A percentile compares a stretch with the other conserved stretches of the same genome.
phyloP scores from a whole-genome alignment of 352 stramenopile genomes.

The Albugo laibachii region DNA sequence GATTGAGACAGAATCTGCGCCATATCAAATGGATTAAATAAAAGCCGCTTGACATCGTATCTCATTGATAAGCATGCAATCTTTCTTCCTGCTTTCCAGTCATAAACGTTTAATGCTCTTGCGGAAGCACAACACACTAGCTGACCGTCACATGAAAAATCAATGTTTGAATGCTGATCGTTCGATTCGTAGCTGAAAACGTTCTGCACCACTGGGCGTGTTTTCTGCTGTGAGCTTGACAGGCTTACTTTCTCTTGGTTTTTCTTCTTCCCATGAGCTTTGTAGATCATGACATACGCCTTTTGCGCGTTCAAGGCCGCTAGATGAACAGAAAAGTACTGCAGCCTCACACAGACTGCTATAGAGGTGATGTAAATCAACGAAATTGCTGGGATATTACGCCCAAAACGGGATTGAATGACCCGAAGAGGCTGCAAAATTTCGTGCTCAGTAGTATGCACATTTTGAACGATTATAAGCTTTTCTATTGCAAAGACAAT shows the following conservation, averaged over 20 bases:
- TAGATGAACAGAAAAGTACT: slow-evolving; percentile 31
- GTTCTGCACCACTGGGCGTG: neutral
- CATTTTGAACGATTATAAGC: slow-evolving; percentile 43
- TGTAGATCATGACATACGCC: neutral
- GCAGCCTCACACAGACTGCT: slow-evolving; percentile 31
- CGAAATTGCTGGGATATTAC: neutral
- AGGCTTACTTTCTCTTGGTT: neutral
- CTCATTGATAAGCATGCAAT: slow-evolving; percentile 43
- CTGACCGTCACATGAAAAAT: slow-evolving; percentile 47
- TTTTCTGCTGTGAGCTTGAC: neutral
- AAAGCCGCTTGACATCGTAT: slow-evolving; percentile 40
- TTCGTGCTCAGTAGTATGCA: slow-evolving; percentile 28
- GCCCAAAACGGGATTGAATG: neutral
- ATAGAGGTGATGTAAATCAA: slow-evolving; percentile 53
- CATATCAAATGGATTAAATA: slow-evolving; percentile 63
- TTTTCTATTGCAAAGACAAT: slow-evolving; percentile 42
- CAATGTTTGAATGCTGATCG: slow-evolving; percentile 26
- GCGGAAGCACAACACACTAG: slow-evolving; percentile 31
- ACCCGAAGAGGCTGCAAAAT: slow-evolving; percentile 16
- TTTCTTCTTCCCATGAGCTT: neutral
- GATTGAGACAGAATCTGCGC: slow-evolving; percentile 45
- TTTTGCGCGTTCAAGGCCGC: slow-evolving; percentile 9
- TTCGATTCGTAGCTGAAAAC: slow-evolving; percentile 21
- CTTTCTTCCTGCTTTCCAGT: slow-evolving; percentile 48
- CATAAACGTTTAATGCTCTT: slow-evolving; percentile 52